Evolutionary conservation across 2,329 filamentous ascomycete species (phyloP).

Genomic region (Verruconis gallopava): DNA sequence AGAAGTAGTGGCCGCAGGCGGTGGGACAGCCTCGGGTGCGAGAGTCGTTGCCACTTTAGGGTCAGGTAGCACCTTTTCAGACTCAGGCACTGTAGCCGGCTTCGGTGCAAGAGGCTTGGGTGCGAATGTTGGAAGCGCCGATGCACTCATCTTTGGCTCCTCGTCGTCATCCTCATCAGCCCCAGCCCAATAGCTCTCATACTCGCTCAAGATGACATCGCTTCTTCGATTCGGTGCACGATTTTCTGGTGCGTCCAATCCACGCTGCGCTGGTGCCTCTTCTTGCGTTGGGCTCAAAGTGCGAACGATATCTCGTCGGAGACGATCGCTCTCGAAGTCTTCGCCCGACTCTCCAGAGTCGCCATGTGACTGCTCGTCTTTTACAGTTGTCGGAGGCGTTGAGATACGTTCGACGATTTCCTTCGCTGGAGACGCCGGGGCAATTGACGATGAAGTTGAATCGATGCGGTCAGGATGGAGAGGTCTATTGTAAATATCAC

Average conservation of each 20-base stretch:
- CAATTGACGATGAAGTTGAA: slow-evolving; percentile 23
- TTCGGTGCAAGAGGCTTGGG: slow-evolving; percentile 8
- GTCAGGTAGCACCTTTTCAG: not conserved
- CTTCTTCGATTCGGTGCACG: slow-evolving; percentile 37
- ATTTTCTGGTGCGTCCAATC: slow-evolving; percentile 18
- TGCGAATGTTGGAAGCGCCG: slow-evolving; percentile 12
- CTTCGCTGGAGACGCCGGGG: slow-evolving; percentile 36
- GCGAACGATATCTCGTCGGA: slow-evolving; percentile 63
- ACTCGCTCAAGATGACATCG: slow-evolving; percentile 51
- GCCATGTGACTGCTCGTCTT: slow-evolving; percentile 12
- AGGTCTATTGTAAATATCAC: slow-evolving; percentile 25
- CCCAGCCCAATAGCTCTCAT: slow-evolving; percentile 53
- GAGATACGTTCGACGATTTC: slow-evolving; percentile 27
- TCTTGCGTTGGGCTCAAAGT: slow-evolving; percentile 43
- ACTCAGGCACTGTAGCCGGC: not conserved
- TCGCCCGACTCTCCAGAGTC: slow-evolving; percentile 40
- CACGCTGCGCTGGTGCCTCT: slow-evolving; percentile 14
- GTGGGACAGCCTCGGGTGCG: not conserved
- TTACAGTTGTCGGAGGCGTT: slow-evolving; percentile 20
- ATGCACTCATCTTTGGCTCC: slow-evolving; percentile 17
- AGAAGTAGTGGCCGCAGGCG: slow-evolving; percentile 10
- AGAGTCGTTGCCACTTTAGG: not conserved
- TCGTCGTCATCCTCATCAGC: slow-evolving; percentile 29
- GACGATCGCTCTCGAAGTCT: slow-evolving; percentile 55
- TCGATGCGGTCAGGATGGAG: slow-evolving; percentile 25